A percentile compares a stretch with the other conserved stretches of the same genome.
phyloP scores from a whole-genome alignment of 805 yeast genomes.

The Monosporozyma unispora region DNA sequence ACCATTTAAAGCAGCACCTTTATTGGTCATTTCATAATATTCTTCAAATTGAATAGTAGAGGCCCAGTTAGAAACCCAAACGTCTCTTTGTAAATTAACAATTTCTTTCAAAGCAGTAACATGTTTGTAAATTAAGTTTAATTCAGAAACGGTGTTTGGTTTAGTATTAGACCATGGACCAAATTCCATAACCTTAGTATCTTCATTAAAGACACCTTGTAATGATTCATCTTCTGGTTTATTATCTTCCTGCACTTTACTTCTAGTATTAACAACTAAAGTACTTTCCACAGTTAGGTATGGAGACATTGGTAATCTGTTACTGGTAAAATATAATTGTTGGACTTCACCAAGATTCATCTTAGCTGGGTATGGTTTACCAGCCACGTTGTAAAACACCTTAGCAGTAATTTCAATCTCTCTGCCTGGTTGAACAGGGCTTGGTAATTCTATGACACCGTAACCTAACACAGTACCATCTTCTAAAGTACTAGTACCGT shows the following conservation, averaged over 20 bases:
- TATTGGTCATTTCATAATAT: constrained; percentile 69
- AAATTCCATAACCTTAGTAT: constrained; percentile 22
- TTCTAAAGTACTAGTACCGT: constrained; percentile 17
- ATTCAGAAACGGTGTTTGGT: constrained; percentile 36
- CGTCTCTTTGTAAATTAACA: constrained; percentile 52
- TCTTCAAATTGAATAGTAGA: constrained; percentile 69
- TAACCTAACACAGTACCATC: constrained; percentile 29
- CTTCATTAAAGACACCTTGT: constrained; percentile 23
- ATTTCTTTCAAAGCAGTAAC: constrained; percentile 58
- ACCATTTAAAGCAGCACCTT: constrained; percentile 55
- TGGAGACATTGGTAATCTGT: constrained; percentile 50
- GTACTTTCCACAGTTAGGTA: constrained; percentile 42
- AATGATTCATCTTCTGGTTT: constrained; percentile 21
- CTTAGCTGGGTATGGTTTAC: constrained; percentile 55
- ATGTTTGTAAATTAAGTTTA: constrained; percentile 54
- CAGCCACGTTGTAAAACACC: constrained; percentile 38
- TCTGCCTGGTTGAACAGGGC: constrained; percentile 59
- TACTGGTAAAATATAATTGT: constrained; percentile 43
- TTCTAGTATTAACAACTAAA: constrained; percentile 33
- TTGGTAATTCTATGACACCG: constrained; percentile 47
- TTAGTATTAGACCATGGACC: constrained; percentile 44
- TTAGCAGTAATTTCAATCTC: constrained; percentile 40
- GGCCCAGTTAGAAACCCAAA: constrained; percentile 88
- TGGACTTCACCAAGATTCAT: constrained; percentile 56
- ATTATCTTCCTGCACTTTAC: constrained; percentile 20